Base-by-base conservation (phyloP, 2,329 filamentous ascomycete genomes). In the Aurifilum marmelostoma region DNA sequence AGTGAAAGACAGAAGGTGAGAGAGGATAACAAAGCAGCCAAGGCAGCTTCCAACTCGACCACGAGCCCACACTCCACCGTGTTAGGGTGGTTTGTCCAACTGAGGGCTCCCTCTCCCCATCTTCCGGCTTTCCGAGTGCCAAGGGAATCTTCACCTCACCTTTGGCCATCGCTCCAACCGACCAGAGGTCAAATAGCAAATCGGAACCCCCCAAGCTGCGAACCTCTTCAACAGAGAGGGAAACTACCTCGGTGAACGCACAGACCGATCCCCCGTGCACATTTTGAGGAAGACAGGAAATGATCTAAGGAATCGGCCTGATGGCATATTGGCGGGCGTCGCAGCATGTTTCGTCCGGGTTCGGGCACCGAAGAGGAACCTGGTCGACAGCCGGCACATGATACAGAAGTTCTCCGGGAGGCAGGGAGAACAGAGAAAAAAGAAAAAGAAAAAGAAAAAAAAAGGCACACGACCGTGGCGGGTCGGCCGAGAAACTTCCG, bases 361-460 rank as follows among this genome's bases (percentile, higher is more conserved):
- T 59, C 56, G 56, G 56, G 56, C 56, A 59, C 56, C 56, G 56
- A 59, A 32, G 29, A 59, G 4, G 8, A 24, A 59, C 32, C 56
- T 9, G 27, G 56, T 59, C 16, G 56, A 24, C 4, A 7, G 56
- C 56, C 56, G 8, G 8, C 56, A 59, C 56, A 59, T 56, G 52
- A 54, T 34, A 34, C 47, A 43, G 21, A 12, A 24, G 7, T 24
- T 52, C 24, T 52, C 21, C 21, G 47, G 7, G 47, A 18, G 47
- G 7, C 21, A 7, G 47, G 47, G 24, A n/a, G n/a, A n/a, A n/a
- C n/a, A n/a, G n/a, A n/a, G n/a, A n/a, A n/a, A n/a, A n/a, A n/a
- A n/a, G n/a, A n/a, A n/a, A n/a, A n/a, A n/a, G n/a, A n/a, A n/a
- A n/a, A n/a, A n/a, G n/a, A n/a, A 27, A n/a, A 9, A 24, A 41